Percentiles rank a stretch among this genome's conserved stretches.
These are phyloP conservation scores for Trichoderma simmonsii DNA, from an alignment of 2,329 filamentous ascomycete species.

Conservation along the genomic window DNA sequence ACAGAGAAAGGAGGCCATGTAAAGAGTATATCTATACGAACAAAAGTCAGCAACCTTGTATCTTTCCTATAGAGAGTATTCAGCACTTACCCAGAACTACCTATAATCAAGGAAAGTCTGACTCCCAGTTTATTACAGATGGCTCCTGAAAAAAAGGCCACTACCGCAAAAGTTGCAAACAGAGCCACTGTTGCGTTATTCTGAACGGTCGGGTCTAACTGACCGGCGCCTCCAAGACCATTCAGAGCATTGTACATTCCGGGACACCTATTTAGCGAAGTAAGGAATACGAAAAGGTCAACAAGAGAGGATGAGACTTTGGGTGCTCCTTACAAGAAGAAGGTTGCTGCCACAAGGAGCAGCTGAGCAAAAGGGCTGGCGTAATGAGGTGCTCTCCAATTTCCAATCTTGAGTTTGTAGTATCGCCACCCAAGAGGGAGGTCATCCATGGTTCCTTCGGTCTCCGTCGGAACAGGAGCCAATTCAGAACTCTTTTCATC, in stretches of 20 bases:
- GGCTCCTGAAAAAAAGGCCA: neutral
- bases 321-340: too few relatives aligned
- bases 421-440: neutral
- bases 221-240: slow-evolving; percentile 62
- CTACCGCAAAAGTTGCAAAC: neutral
- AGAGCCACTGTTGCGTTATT: neutral
- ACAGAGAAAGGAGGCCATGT: slow-evolving; percentile 66
- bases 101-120: slow-evolving; percentile 65
- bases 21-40: slow-evolving; percentile 74
- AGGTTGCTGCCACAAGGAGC: too few relatives aligned
- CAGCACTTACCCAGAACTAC: slow-evolving; percentile 71
- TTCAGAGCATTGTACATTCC: slow-evolving; percentile 69
- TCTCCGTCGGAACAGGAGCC: too few relatives aligned
- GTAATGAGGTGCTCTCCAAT: neutral
- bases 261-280: slow-evolving; percentile 45
- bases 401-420: neutral
- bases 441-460: too few relatives aligned
- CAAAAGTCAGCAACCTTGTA: slow-evolving; percentile 40
- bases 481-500: too few relatives aligned
- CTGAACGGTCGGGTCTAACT: slow-evolving; percentile 27
- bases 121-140: slow-evolving; percentile 50
- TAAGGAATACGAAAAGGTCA: neutral
- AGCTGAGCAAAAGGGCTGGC: neutral
- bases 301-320: too few relatives aligned
- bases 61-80: too few relatives aligned